Evolutionary conservation across 2,329 filamentous ascomycete species (phyloP), one percentile per base, ranked within the genome.

Genomic region (Myotisia sp.): DNA sequence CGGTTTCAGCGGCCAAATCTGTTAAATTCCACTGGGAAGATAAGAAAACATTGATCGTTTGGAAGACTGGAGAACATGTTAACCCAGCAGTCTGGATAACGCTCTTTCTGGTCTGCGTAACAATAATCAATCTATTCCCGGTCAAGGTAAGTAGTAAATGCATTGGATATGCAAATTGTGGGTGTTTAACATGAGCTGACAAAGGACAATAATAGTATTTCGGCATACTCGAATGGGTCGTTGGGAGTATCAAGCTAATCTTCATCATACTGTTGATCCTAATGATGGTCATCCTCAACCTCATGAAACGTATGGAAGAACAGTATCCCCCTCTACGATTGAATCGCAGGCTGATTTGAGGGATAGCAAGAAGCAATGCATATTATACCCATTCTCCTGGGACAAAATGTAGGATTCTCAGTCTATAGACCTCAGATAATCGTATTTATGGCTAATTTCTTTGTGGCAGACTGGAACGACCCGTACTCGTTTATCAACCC

Each of bases 201-300:
- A 23, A 18, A 16, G n/a, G 2, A 8, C 12, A 24, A 12, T n/a
- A 8, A 56, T 58, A 32, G 31, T 60, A 21, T 20, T 60, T 61
- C 2, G 55, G 54, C 4, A 44, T 50, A 27, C 36, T 57, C 18
- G 54, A 58, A 38, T 57, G 54, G 37, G 38, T 50, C 14, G 50
- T 56, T 36, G 55, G 54, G 10, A 45, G 42, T 21, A 44, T 47
- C 28, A 59, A 59, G 40, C 45, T 59, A 29, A 38, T 47, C 4
- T 60, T 61, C 38, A 55, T 63, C 26, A 51, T 56, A 13, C 44
- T 53, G 4, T 34, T 63, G 17, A 62, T 62, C 35, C 41, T 60
- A 6, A 54, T 62, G 48, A 63, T 63, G 39, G 47, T 62, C 12
- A 49, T 59, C 26, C 36, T 63, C 32, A 54, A 53, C 32, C 47